These are phyloP conservation scores for Beauveria australis DNA, from an alignment of 2,329 filamentous ascomycete species.

Conservation along the genomic window DNA sequence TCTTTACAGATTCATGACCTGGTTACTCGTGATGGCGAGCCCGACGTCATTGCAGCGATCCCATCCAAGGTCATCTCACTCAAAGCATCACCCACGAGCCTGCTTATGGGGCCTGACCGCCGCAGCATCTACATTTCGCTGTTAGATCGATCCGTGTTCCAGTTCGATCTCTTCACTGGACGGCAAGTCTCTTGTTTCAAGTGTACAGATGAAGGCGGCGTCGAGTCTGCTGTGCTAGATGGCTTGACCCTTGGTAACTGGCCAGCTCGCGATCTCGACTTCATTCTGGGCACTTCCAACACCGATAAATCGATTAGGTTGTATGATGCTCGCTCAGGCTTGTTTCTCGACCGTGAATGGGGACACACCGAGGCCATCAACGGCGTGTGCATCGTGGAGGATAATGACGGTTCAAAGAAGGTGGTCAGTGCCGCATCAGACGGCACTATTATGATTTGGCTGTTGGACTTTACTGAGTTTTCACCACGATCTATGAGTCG, in stretches of 20 bases:
- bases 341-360: conserved; percentile 80
- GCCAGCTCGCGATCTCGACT: conserved; percentile 46
- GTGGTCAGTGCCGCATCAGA: conserved; percentile 71
- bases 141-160: conserved; percentile 51
- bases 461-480: conserved; percentile 42
- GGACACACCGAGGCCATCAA: conserved; percentile 93
- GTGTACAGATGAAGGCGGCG: conserved; percentile 69
- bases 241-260: conserved; percentile 59
- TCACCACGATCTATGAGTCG: conserved; percentile 33
- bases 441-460: conserved; percentile 78
- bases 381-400: conserved; percentile 65
- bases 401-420: conserved; percentile 44
- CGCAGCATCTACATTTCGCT: conserved; percentile 51
- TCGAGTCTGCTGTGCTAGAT: conserved; percentile 76
- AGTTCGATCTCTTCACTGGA: conserved; percentile 58
- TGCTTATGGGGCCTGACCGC: conserved; percentile 60
- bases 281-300: conserved; percentile 82
- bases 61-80: conserved; percentile 70
- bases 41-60: conserved; percentile 64
- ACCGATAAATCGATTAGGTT: conserved; percentile 92
- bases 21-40: conserved; percentile 57
- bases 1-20: conserved; percentile 77
- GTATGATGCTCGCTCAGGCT: conserved; percentile 71
- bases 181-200: conserved; percentile 68
- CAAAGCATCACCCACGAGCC: conserved; percentile 80